These are phyloP conservation scores for Kurtzmaniella natalensis DNA, from an alignment of 1,139 yeast species.

Conservation along the genomic window DNA sequence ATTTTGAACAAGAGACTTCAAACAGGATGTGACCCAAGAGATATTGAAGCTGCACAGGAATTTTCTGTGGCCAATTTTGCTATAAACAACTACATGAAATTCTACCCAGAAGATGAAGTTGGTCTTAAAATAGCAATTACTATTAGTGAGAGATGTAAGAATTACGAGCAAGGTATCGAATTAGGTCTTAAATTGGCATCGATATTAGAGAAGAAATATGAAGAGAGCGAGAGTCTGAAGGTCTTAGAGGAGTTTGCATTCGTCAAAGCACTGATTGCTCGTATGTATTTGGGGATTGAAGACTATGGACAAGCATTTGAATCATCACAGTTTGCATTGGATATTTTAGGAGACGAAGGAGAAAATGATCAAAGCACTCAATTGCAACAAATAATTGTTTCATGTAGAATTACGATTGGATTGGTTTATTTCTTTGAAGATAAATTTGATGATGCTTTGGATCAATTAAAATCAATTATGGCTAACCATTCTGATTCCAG, in stretches of 20 bases:
- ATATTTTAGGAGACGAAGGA: constrained; percentile 39
- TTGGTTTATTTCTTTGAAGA: constrained; percentile 59
- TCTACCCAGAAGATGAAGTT: constrained; percentile 56
- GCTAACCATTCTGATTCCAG: constrained; percentile 40
- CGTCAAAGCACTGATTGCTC: constrained; percentile 65
- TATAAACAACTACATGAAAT: constrained; percentile 64
- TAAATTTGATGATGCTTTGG: constrained; percentile 61
- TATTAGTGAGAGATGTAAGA: constrained; percentile 69
- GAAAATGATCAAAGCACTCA: constrained; percentile 11
- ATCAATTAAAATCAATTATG: constrained; percentile 60
- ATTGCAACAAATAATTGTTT: constrained; percentile 28
- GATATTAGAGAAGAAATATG: constrained; percentile 56
- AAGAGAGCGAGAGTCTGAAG: constrained; percentile 46
- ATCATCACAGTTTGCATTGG: constrained; percentile 53
- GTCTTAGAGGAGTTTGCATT: constrained; percentile 49
- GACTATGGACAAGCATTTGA: constrained; percentile 58
- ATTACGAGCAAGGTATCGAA: constrained; percentile 50
- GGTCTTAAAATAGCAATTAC: constrained; percentile 59
- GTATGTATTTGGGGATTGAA: constrained; percentile 60
- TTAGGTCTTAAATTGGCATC: constrained; percentile 44
- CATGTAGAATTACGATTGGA: constrained; percentile 68
- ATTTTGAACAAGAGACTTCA: constrained; percentile 44
- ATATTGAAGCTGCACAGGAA: constrained; percentile 59
- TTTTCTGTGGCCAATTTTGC: constrained; percentile 68
- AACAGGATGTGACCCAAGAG: constrained; percentile 40